These are phyloP conservation scores for Hansenula sp. DNA, from an alignment of 1,139 yeast genomes.

Conservation along the genomic window DNA sequence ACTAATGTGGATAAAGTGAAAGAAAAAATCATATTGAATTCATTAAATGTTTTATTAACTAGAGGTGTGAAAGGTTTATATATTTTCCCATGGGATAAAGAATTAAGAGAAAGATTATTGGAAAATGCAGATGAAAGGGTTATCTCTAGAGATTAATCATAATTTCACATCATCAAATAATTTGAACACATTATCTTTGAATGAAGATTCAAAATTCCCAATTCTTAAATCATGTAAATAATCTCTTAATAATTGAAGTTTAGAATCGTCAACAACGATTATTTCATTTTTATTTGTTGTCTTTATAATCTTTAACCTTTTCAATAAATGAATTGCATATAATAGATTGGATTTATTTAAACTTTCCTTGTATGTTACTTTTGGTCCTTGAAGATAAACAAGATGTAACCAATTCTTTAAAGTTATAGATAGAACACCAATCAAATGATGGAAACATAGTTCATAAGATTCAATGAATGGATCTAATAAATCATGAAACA, in stretches of 20 bases:
- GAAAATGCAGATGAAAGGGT: conserved; percentile 9
- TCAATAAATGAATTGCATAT: conserved; percentile 17
- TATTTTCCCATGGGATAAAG: conserved; percentile 35
- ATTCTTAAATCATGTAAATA: conserved; percentile 9
- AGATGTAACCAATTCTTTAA: conserved; percentile 18
- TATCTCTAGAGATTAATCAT: conserved; percentile 1
- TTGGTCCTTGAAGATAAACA: conserved; percentile 13
- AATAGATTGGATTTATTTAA: conserved; percentile 19
- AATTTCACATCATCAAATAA: neutral
- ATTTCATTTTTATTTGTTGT: conserved; percentile 11
- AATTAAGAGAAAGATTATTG: conserved; percentile 28
- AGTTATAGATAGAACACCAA: conserved; percentile 10
- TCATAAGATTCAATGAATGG: conserved; percentile 22
- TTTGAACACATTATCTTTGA: neutral
- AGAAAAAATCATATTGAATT: conserved; percentile 35
- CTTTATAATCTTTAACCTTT: conserved; percentile 12
- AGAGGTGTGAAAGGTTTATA: conserved; percentile 38
- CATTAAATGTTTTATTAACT: conserved; percentile 35
- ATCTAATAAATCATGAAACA: conserved; percentile 12
- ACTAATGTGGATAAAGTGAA: conserved; percentile 30
- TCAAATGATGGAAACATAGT: conserved; percentile 12
- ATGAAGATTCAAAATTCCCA: neutral
- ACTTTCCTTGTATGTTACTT: conserved; percentile 14
- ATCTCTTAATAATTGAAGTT: conserved; percentile 5
- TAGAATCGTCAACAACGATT: conserved; percentile 10